These are phyloP conservation scores for Trichocomaceae sp. DNA, from an alignment of 2,329 filamentous ascomycete genomes.

Conservation along the genomic window DNA sequence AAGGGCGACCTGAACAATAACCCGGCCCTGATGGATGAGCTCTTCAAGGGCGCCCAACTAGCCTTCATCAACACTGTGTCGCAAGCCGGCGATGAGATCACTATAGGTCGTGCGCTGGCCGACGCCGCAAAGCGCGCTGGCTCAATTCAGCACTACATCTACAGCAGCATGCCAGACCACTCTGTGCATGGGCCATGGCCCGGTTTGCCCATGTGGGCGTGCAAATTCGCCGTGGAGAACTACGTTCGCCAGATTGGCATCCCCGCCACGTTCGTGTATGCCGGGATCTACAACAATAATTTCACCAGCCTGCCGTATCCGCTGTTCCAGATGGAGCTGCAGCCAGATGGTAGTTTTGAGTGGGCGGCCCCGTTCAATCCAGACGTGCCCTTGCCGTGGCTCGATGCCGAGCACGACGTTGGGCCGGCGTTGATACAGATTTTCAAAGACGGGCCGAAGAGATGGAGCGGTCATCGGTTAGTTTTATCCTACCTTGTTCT, in stretches of 20 bases:
- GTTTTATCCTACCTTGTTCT: not conserved
- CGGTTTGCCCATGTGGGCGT: slow-evolving; percentile 80
- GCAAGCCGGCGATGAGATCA: slow-evolving; percentile 80
- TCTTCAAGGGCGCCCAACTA: slow-evolving; percentile 77
- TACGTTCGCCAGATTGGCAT: slow-evolving; percentile 78
- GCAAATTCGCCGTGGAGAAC: slow-evolving; percentile 87
- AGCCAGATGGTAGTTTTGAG: slow-evolving; percentile 74
- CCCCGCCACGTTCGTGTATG: slow-evolving; percentile 88
- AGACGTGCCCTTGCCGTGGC: slow-evolving; percentile 81
- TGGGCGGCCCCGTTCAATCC: slow-evolving; percentile 95
- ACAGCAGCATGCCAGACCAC: slow-evolving; percentile 96
- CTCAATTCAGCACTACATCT: slow-evolving; percentile 79
- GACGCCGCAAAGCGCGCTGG: slow-evolving; percentile 80
- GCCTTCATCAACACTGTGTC: slow-evolving; percentile 98
- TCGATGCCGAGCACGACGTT: slow-evolving; percentile 94
- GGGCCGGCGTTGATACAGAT: slow-evolving; percentile 87
- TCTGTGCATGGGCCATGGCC: slow-evolving; percentile 76
- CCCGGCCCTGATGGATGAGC: slow-evolving; percentile 61
- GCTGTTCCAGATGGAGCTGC: slow-evolving; percentile 89
- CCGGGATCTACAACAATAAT: slow-evolving; percentile 98
- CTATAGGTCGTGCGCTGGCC: slow-evolving; percentile 79
- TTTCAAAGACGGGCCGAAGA: slow-evolving; percentile 83
- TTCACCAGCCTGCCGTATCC: slow-evolving; percentile 91
- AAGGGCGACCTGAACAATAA: slow-evolving; percentile 64
- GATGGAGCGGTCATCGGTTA: slow-evolving; percentile 71